Percentiles rank a stretch among this genome's conserved stretches.
Evolutionary conservation across 768 basidiomycete species (phyloP).

Genomic region (Trametes coccinea): DNA sequence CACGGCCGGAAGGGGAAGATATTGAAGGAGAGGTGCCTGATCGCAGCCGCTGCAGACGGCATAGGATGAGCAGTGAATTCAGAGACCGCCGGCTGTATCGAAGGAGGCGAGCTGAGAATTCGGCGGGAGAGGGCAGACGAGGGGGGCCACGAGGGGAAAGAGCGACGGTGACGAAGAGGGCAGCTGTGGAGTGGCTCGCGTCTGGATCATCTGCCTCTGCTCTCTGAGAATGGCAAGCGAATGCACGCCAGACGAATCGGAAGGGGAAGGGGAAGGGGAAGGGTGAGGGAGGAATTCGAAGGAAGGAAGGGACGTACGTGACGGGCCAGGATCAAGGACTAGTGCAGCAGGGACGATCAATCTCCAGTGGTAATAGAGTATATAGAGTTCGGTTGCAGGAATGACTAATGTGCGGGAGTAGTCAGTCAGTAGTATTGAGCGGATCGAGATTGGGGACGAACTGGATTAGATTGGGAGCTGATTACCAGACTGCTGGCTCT

Average conservation of each 20-base stretch:
- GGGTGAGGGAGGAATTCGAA: not conserved
- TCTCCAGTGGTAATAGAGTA: constrained; percentile 15
- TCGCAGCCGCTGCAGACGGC: not conserved
- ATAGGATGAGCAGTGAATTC: not conserved
- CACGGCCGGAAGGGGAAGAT: constrained; percentile 2
- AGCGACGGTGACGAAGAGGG: constrained; percentile 8
- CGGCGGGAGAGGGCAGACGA: not conserved
- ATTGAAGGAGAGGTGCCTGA: constrained; percentile 11
- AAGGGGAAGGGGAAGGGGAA: not conserved
- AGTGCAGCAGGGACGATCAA: constrained; percentile 19
- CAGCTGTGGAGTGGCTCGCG: not conserved
- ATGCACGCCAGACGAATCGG: too few species aligned
- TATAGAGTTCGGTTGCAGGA: constrained; percentile 5
- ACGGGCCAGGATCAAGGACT: not conserved
- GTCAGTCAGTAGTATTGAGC: not conserved
- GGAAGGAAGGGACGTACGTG: not conserved
- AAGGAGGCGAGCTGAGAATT: not conserved
- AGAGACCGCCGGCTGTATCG: not conserved
- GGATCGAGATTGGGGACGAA: not conserved
- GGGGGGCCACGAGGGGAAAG: constrained; percentile 10
- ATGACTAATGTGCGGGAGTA: constrained; percentile 1
- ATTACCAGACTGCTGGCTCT: constrained; percentile 7
- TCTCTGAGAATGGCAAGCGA: too few species aligned
- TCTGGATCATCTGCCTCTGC: too few species aligned
- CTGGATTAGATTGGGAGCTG: constrained; percentile 17